Evolutionary conservation across 2,329 filamentous ascomycete genomes (phyloP).

Genomic region (Colletotrichum cereale): DNA sequence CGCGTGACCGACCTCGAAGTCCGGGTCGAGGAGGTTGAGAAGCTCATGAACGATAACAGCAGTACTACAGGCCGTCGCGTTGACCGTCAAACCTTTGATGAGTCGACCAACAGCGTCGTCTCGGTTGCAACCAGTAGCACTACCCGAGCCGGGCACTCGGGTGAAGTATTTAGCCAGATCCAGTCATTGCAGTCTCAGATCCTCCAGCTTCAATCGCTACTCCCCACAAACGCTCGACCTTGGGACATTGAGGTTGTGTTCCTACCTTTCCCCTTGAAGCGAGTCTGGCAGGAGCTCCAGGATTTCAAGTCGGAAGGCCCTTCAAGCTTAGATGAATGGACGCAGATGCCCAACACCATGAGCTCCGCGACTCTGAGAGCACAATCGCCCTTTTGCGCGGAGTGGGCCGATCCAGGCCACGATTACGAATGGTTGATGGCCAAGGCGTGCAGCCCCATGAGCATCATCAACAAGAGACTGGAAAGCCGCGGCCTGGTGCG

Average conservation of each 20-base stretch:
- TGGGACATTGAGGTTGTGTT: slow-evolving; percentile 85
- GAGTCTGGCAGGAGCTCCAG: slow-evolving; percentile 64
- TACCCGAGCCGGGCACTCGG: slow-evolving; percentile 54
- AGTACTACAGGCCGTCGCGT: slow-evolving; percentile 54
- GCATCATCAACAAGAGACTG: slow-evolving; percentile 77
- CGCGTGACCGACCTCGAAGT: slow-evolving; percentile 78
- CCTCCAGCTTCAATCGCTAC: slow-evolving; percentile 67
- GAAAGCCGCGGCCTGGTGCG: slow-evolving; percentile 79
- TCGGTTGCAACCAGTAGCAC: slow-evolving; percentile 61
- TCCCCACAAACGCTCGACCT: slow-evolving; percentile 72
- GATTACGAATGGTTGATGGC: slow-evolving; percentile 74
- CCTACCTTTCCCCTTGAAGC: slow-evolving; percentile 74
- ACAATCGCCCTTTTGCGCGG: slow-evolving; percentile 60
- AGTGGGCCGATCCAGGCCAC: slow-evolving; percentile 60
- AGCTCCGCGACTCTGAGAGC: slow-evolving; percentile 60
- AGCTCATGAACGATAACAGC: slow-evolving; percentile 60
- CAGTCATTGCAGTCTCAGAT: slow-evolving; percentile 64
- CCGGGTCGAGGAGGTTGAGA: slow-evolving; percentile 71
- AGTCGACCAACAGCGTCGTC: slow-evolving; percentile 59
- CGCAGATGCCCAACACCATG: slow-evolving; percentile 63
- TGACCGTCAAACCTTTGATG: slow-evolving; percentile 56
- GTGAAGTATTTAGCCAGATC: slow-evolving; percentile 64
- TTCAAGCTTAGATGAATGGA: slow-evolving; percentile 63
- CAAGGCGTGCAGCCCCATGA: slow-evolving; percentile 74
- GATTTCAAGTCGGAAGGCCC: slow-evolving; percentile 59